These are phyloP conservation scores for Solanum ahanhuiri DNA, from an alignment of 257 asterid species.

Conservation along the genomic window DNA sequence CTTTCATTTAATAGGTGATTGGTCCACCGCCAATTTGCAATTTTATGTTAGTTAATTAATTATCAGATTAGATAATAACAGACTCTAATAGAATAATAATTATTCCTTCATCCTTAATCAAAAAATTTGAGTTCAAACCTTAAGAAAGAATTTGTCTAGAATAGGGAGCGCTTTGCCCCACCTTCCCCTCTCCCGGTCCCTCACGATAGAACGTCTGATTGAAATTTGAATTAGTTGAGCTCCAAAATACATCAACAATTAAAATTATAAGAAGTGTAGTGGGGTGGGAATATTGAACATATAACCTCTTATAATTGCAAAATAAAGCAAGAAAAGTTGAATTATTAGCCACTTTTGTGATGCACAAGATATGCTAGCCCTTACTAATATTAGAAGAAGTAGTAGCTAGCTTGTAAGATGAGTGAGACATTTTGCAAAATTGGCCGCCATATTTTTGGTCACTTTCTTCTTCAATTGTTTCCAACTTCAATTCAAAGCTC, in stretches of 20 bases:
- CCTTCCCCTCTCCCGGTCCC: neutral
- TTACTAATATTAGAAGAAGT: neutral
- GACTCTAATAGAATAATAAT: accelerated
- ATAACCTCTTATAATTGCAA: neutral
- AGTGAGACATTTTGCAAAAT: neutral
- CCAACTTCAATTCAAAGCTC: neutral
- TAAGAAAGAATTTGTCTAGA: neutral
- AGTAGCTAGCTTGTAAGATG: neutral
- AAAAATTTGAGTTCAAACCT: neutral
- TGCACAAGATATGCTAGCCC: neutral
- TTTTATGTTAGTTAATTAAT: no score
- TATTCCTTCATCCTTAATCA: accelerated
- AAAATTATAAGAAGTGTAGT: neutral
- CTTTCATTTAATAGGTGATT: no score
- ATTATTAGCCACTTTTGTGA: neutral
- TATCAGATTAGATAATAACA: neutral
- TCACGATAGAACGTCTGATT: accelerated
- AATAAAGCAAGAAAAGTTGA: neutral
- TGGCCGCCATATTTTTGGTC: neutral
- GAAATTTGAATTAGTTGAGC: neutral
- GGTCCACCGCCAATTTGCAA: neutral
- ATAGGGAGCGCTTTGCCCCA: neutral
- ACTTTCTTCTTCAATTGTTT: neutral
- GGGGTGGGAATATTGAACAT: neutral
- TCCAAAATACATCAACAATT: accelerated